Conservation (phyloP, 495 filamentous ascomycete species). For the Oleoguttula mirabilis region DNA sequence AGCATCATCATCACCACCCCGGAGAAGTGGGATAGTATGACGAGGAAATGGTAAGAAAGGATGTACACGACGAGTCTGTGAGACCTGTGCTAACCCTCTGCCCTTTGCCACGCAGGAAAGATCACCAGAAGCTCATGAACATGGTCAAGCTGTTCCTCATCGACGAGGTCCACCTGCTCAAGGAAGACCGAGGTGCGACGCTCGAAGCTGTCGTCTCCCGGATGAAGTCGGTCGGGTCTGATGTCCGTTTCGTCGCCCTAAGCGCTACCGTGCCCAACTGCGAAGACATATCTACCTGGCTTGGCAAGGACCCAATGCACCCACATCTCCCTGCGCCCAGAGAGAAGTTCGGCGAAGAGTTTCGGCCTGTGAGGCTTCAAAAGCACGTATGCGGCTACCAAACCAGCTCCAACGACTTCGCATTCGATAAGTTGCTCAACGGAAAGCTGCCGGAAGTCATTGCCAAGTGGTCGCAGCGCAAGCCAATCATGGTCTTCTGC, state of each 20-base stretch:
- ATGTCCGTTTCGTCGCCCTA: constrained; percentile 81
- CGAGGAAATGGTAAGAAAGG: constrained; percentile 92
- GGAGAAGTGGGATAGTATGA: constrained; percentile 98
- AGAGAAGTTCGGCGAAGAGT: constrained; percentile 83
- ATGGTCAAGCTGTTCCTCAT: constrained; percentile 86
- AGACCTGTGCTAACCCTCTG: no score
- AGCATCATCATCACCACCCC: constrained; percentile 93
- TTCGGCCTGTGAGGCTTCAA: constrained; percentile 76
- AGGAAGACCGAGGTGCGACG: constrained; percentile 77
- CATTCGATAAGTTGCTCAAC: constrained; percentile 70
- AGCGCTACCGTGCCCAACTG: constrained; percentile 94
- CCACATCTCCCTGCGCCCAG: constrained; percentile 55
- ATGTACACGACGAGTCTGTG: no score
- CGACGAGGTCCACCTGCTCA: constrained; percentile 93
- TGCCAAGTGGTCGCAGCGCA: constrained; percentile 57
- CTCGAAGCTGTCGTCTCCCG: constrained; percentile 92
- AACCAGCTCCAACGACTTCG: constrained; percentile 63
- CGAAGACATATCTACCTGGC: constrained; percentile 77
- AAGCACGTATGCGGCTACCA: constrained; percentile 75
- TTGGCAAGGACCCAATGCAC: constrained; percentile 63
- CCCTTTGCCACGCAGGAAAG: no score
- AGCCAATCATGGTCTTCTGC: constrained; percentile 91
- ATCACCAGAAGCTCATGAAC: constrained; percentile 71
- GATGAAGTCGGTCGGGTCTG: constrained; percentile 83
- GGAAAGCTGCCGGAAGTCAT: constrained; percentile 69